Percentiles rank a stretch among this genome's conserved stretches.
Evolutionary conservation across 2,329 filamentous ascomycete genomes (phyloP).

Genomic region (Botryotinia narcissicola): DNA sequence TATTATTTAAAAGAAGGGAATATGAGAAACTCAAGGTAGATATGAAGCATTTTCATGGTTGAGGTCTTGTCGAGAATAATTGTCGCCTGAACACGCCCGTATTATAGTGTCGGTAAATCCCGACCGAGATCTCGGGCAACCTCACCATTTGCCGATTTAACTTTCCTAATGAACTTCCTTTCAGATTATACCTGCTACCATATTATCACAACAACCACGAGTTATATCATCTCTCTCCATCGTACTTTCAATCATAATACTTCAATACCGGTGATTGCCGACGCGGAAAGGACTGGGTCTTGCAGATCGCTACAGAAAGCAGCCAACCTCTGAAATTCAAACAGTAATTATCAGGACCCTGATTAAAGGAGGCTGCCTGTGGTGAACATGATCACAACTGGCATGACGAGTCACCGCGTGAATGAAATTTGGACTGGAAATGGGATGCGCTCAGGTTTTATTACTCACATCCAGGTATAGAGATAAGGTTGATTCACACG

Average conservation of each 20-base stretch:
- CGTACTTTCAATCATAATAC: background rate
- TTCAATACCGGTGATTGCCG: background rate
- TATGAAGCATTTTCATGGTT: background rate
- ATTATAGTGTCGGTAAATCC: background rate
- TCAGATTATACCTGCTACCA: background rate
- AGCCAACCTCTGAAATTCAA: background rate
- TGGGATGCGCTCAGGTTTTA: background rate
- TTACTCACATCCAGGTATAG: background rate
- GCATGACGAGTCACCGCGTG: background rate
- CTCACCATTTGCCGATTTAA: background rate
- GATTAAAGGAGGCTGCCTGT: background rate
- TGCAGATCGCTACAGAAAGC: background rate
- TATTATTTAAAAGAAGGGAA: background rate
- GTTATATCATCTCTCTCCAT: background rate
- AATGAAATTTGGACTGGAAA: background rate
- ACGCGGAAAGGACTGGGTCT: background rate
- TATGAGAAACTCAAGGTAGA: background rate
- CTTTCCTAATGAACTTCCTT: background rate
- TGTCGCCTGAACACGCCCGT: background rate
- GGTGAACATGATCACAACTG: background rate
- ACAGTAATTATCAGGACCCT: background rate
- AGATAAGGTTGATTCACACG: background rate
- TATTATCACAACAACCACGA: background rate
- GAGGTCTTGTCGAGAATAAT: background rate
- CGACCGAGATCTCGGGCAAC: background rate